Percentiles rank a stretch among this genome's conserved stretches.
Conservation (phyloP, 2,329 filamentous ascomycete species). For the Pseudogymnoascus sp. region DNA sequence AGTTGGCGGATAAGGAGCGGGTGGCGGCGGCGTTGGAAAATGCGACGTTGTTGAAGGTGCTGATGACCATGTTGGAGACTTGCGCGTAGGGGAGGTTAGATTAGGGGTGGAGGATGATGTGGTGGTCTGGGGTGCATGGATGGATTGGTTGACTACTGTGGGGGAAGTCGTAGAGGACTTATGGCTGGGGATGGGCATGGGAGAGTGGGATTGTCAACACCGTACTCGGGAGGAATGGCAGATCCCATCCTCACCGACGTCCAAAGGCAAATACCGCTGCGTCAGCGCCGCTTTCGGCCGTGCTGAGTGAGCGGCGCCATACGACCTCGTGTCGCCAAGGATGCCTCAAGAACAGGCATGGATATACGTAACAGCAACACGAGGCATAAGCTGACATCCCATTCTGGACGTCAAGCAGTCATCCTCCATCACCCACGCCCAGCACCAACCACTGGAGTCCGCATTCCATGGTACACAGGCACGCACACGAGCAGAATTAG, state of each 20-base stretch:
- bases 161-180: neutral
- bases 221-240: neutral
- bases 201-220: neutral
- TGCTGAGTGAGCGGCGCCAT: neutral
- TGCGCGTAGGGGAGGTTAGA: slow-evolving; percentile 38
- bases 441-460: neutral
- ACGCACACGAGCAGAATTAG: neutral
- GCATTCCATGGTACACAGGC: neutral
- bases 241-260: neutral
- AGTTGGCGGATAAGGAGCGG: slow-evolving; percentile 90
- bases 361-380: neutral
- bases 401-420: neutral
- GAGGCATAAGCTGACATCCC: neutral
- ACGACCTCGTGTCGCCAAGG: neutral
- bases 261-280: too few species aligned
- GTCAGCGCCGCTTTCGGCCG: neutral
- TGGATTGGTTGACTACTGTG: neutral
- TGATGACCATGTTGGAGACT: slow-evolving; percentile 89
- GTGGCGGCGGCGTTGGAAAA: slow-evolving; percentile 94
- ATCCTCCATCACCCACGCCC: neutral
- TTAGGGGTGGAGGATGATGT: neutral
- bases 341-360: neutral
- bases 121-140: neutral
- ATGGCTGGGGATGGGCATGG: neutral
- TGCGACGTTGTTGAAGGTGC: slow-evolving; percentile 74